These are phyloP conservation scores for Aspergillus puulaauensis DNA, from an alignment of 2,329 filamentous ascomycete genomes.

Conservation along the genomic window DNA sequence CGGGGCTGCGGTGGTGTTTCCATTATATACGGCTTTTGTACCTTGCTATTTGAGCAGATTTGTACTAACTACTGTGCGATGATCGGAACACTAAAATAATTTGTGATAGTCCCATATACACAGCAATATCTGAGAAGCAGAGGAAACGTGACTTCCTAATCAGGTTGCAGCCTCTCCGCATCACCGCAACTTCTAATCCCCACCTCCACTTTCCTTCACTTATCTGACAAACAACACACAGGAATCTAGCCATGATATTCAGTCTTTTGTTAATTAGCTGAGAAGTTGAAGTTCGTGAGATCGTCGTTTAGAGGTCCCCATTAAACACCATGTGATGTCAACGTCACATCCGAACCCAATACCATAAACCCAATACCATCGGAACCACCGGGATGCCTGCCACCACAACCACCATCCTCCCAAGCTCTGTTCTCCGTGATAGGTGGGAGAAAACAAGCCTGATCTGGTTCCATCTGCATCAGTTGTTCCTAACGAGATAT, in stretches of 20 bases:
- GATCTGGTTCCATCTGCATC: neutral
- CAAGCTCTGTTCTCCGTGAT: neutral
- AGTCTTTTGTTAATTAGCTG: neutral
- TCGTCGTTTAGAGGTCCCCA: neutral
- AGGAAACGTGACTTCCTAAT: neutral
- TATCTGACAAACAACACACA: neutral
- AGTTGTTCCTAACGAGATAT: neutral
- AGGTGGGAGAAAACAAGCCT: neutral
- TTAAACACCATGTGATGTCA: neutral
- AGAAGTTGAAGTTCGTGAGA: neutral
- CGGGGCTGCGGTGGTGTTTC: too few relatives aligned
- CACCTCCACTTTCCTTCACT: neutral
- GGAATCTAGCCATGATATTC: too few relatives aligned
- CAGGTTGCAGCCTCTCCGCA: neutral
- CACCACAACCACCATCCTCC: neutral
- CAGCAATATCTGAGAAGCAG: neutral
- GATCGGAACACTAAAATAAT: too few relatives aligned
- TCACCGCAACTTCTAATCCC: neutral
- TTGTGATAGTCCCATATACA: too few relatives aligned
- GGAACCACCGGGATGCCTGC: slow-evolving; percentile 2
- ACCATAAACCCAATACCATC: neutral
- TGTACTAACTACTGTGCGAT: too few relatives aligned
- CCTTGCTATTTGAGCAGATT: too few relatives aligned
- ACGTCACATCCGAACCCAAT: neutral
- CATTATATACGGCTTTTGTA: too few relatives aligned